phyloP scores from a whole-genome alignment of 1,284 basidiomycete genomes.

The Papiliotrema laurentii region DNA sequence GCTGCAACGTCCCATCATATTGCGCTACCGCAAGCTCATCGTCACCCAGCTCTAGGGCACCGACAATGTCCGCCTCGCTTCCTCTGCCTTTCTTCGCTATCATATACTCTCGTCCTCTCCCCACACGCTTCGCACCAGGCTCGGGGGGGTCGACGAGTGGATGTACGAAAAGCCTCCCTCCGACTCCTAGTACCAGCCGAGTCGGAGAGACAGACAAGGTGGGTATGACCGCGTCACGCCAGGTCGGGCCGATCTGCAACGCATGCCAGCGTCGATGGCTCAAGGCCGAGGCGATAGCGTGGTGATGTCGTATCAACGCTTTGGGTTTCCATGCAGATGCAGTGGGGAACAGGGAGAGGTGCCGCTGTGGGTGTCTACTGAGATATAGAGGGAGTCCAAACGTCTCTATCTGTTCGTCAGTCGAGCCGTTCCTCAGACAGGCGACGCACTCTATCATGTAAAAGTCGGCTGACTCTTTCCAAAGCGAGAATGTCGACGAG shows the following conservation, averaged over 20 bases:
- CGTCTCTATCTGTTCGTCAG: conserved; percentile 19
- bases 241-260: conserved; percentile 34
- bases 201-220: conserved; percentile 21
- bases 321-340: conserved; percentile 15
- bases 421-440: not conserved
- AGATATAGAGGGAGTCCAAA: conserved; percentile 36
- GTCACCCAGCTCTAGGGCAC: conserved; percentile 18
- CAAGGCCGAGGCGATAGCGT: conserved; percentile 18
- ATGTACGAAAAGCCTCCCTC: conserved; percentile 29
- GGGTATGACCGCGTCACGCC: conserved; percentile 35
- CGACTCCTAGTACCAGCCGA: conserved; percentile 30
- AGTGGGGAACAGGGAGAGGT: conserved; percentile 21
- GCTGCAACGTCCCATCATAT: conserved; percentile 38
- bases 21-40: conserved; percentile 26
- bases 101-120: conserved; percentile 14
- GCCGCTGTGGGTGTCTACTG: conserved; percentile 17
- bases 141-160: conserved; percentile 13
- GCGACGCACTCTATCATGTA: conserved; percentile 23
- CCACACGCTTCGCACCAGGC: conserved; percentile 2
- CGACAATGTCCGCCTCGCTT: conserved; percentile 32
- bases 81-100: conserved; percentile 15
- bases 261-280: conserved; percentile 25
- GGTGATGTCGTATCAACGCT: conserved; percentile 20
- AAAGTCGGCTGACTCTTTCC: conserved; percentile 7
- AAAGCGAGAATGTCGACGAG: conserved; percentile 19